These are phyloP conservation scores for Rutstroemia sp. DNA, from an alignment of 2,329 filamentous ascomycete genomes.

Conservation along the genomic window DNA sequence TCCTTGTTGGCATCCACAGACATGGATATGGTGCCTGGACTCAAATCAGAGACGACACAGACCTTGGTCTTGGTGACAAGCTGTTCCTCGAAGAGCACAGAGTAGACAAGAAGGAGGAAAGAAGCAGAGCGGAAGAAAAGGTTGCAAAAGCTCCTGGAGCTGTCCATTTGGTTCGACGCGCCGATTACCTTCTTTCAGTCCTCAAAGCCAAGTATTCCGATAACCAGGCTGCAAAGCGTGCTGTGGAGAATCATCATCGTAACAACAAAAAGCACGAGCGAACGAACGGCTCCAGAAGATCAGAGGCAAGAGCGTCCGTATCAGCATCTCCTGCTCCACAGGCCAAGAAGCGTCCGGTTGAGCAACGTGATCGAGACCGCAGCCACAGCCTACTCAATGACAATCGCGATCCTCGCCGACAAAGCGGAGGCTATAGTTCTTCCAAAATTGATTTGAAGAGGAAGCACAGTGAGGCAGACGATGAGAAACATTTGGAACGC, in stretches of 20 bases:
- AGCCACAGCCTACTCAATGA: conserved; percentile 34
- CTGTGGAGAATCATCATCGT: conserved; percentile 87
- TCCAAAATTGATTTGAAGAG: conserved; percentile 45
- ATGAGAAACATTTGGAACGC: conserved; percentile 42
- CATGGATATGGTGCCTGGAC: conserved; percentile 96
- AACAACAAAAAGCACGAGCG: conserved; percentile 74
- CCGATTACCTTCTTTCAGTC: conserved; percentile 93
- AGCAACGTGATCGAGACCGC: conserved; percentile 38
- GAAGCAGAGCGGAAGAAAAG: conserved; percentile 64
- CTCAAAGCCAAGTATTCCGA: conserved; percentile 77
- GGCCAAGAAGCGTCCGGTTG: conserved; percentile 34
- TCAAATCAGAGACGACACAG: conserved; percentile 84
- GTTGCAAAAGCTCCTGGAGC: conserved; percentile 88
- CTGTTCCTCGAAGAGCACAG: conserved; percentile 96
- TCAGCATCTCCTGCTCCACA: conserved; percentile 66
- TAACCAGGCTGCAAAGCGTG: conserved; percentile 67
- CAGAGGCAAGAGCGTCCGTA: conserved; percentile 49
- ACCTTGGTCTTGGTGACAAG: conserved; percentile 80
- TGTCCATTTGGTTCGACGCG: conserved; percentile 88
- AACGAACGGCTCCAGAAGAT: conserved; percentile 50
- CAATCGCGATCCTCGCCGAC: conserved; percentile 23
- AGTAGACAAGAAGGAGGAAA: conserved; percentile 95
- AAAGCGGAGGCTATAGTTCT: conserved; percentile 16
- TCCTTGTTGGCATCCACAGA: conserved; percentile 83
- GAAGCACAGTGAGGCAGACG: conserved; percentile 49